Base-by-base conservation (phyloP, 2,329 filamentous ascomycete species). In the Dryadomyces quercus-mongolicae region DNA sequence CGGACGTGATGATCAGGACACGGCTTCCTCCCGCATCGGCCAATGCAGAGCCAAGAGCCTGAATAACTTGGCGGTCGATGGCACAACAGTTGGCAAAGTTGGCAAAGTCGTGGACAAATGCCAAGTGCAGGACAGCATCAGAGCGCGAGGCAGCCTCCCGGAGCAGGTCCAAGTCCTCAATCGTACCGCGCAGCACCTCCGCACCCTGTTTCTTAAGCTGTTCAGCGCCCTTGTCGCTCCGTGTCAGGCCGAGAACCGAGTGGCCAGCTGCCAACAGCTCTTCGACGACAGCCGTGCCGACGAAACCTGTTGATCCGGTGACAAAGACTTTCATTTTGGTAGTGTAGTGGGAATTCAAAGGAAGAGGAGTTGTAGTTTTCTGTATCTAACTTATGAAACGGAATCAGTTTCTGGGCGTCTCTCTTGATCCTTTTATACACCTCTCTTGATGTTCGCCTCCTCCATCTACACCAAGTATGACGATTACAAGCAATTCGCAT, bases 291-390 rank as follows among this genome's bases (percentile, higher is more conserved):
- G 66, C 63, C 20, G 61, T 59, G 58, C 72, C 72, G 54, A 74
- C 64, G 55, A 69, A 73, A 59, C 72, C 71, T 7, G 70, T 67
- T 5, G 70, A 66, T 44, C 72, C 72, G 7, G 72, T 74, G 49
- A 73, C 64, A 58, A 71, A 71, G 56, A 70, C 63, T 18, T 58
- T 63, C 66, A 69, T 63, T 21, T n/a, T 58, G 53, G n/a, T n/a
- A n/a, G n/a, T n/a, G n/a, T n/a, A n/a, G n/a, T n/a, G n/a, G 15
- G 36, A 16, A 5, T 12, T 40, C 15, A 4, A 31, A 31, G 25
- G 25, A 31, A 31, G 8, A 40, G 36, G 36, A 40, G 36, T 9
- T 40, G 4, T 40, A 4, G 10, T 40, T 4, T 12, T 40, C 10
- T 3, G 15, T 40, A 12, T 13, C 15, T 12, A 40, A 40, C 36